Percentiles rank a stretch among this genome's conserved stretches.
Evolutionary conservation across 805 yeast species (phyloP).

Genomic region (Candida ficus): DNA sequence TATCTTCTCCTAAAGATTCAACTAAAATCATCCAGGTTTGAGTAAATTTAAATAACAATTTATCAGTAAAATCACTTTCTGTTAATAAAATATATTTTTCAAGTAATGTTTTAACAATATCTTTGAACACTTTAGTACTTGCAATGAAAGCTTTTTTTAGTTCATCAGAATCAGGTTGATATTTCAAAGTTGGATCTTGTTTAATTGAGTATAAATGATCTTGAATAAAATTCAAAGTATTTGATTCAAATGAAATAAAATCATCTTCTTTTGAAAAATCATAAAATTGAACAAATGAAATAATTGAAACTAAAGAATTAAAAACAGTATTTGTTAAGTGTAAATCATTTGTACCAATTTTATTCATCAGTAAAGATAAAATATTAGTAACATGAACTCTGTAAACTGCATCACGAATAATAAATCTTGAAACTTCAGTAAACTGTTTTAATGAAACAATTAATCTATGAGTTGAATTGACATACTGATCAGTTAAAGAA

Average conservation of each 20-base stretch:
- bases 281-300: slow-evolving; percentile 66
- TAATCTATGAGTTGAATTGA: slow-evolving; percentile 76
- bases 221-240: slow-evolving; percentile 52
- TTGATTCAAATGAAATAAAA: slow-evolving; percentile 33
- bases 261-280: slow-evolving; percentile 44
- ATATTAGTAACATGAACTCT: slow-evolving; percentile 78
- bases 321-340: slow-evolving; percentile 64
- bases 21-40: slow-evolving; percentile 43
- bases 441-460: slow-evolving; percentile 65
- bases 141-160: slow-evolving; percentile 60
- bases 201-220: slow-evolving; percentile 54
- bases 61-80: slow-evolving; percentile 42
- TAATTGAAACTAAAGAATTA: slow-evolving; percentile 62
- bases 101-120: slow-evolving; percentile 50
- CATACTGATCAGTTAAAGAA: slow-evolving; percentile 55
- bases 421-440: slow-evolving; percentile 57
- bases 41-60: slow-evolving; percentile 33
- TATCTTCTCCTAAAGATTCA: slow-evolving; percentile 57
- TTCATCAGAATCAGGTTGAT: slow-evolving; percentile 36
- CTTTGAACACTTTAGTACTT: slow-evolving; percentile 66
- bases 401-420: slow-evolving; percentile 57
- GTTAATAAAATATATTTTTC: slow-evolving; percentile 57
- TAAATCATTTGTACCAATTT: slow-evolving; percentile 85
- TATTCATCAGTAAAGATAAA: slow-evolving; percentile 64
- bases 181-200: slow-evolving; percentile 25